A percentile compares a stretch with the other conserved stretches of the same genome.
Conservation (phyloP, 495 filamentous ascomycete genomes). For the Aspergillus sclerotioniger region DNA sequence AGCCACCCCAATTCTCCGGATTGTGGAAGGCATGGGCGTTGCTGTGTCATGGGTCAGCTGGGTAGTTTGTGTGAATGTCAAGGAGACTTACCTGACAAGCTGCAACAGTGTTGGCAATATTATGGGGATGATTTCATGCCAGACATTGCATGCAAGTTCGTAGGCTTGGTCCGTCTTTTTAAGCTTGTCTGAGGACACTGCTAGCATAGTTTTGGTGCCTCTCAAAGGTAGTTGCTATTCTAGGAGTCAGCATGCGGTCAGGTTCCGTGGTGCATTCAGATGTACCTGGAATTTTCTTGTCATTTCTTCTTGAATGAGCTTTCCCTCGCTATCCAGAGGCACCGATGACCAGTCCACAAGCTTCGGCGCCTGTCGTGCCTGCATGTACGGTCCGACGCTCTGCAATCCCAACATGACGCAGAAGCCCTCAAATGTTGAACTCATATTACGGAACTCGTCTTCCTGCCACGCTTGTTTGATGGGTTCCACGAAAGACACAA, state of each 20-base stretch:
- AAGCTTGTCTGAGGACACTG: slow-evolving; percentile 84
- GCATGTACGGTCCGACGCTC: slow-evolving; percentile 76
- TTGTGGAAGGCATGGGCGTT: slow-evolving; percentile 95
- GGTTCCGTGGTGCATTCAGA: neutral
- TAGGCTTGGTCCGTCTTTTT: slow-evolving; percentile 66
- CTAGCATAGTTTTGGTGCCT: slow-evolving; percentile 83
- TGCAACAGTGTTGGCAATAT: slow-evolving; percentile 86
- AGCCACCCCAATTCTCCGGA: slow-evolving; percentile 72
- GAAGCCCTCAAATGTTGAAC: slow-evolving; percentile 76
- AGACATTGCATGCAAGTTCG: slow-evolving; percentile 69
- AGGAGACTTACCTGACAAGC: slow-evolving; percentile 64
- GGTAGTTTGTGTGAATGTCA: neutral
- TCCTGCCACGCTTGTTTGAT: slow-evolving; percentile 80
- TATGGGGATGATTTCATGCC: slow-evolving; percentile 76
- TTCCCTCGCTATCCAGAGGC: slow-evolving; percentile 74
- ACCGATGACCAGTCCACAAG: slow-evolving; percentile 80
- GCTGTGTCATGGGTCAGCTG: slow-evolving; percentile 41
- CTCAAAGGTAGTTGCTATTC: slow-evolving; percentile 70
- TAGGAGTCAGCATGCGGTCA: slow-evolving; percentile 9
- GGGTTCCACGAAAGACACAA: slow-evolving; percentile 73
- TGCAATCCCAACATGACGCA: slow-evolving; percentile 75
- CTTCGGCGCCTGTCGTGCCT: slow-evolving; percentile 66
- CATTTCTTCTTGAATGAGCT: slow-evolving; percentile 72
- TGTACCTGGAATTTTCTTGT: slow-evolving; percentile 62
- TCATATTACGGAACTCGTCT: slow-evolving; percentile 59